These are phyloP conservation scores for Parsonsia alboflavescens DNA, from an alignment of 257 asterid species.

Conservation along the genomic window DNA sequence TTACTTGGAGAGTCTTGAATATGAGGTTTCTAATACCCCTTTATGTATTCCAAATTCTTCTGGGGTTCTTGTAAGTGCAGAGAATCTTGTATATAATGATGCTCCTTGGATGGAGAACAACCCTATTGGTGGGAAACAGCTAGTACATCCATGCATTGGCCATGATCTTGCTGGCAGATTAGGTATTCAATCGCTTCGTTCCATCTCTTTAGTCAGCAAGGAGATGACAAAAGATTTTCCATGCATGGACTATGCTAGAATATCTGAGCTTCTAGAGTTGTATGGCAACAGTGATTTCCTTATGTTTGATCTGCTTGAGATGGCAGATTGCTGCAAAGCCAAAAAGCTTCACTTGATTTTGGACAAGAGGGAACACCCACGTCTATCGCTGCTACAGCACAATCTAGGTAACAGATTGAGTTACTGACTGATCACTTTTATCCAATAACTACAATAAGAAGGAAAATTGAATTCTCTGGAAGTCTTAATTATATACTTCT, in stretches of 20 bases:
- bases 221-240: conserved; percentile 86
- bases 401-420: conserved; percentile 64
- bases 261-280: conserved; percentile 65
- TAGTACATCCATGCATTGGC: conserved; percentile 74
- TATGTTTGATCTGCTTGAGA: conserved; percentile 83
- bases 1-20: conserved; percentile 42
- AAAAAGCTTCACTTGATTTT: conserved; percentile 79
- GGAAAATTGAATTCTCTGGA: not conserved
- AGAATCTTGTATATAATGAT: conserved; percentile 81
- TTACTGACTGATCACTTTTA: conserved; percentile 11
- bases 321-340: conserved; percentile 97
- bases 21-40: conserved; percentile 34
- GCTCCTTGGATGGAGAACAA: conserved; percentile 90
- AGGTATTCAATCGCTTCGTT: conserved; percentile 86
- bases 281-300: conserved; percentile 72
- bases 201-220: conserved; percentile 77
- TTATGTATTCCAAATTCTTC: conserved; percentile 76
- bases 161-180: conserved; percentile 68
- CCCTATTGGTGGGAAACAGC: conserved; percentile 61
- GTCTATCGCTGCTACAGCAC: conserved; percentile 84
- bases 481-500: not conserved
- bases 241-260: conserved; percentile 84
- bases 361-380: conserved; percentile 91
- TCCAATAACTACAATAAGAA: not conserved
- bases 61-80: conserved; percentile 69